Evolutionary conservation across 768 basidiomycete species (phyloP).

Genomic region (Lepiota subincarnata): DNA sequence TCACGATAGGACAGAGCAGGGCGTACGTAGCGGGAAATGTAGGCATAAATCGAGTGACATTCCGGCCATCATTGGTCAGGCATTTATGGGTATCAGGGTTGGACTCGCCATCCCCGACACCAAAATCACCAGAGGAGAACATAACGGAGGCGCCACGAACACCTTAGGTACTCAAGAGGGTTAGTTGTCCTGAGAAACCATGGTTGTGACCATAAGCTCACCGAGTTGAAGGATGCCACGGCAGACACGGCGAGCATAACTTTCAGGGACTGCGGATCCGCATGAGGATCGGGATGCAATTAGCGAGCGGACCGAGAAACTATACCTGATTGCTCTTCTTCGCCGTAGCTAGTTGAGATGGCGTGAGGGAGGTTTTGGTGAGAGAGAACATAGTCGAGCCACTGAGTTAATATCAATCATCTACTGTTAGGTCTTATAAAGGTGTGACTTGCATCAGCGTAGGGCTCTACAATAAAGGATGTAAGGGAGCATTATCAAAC

Average conservation of each 20-base stretch:
- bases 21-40: conserved; percentile 55
- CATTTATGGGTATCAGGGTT: conserved; percentile 52
- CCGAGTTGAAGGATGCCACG: conserved; percentile 60
- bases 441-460: conserved; percentile 15
- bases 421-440: not conserved
- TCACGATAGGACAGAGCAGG: not conserved
- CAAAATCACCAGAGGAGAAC: conserved; percentile 64
- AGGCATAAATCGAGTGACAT: conserved; percentile 50
- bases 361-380: conserved; percentile 48
- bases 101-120: conserved; percentile 61
- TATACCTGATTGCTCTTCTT: conserved; percentile 66
- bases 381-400: conserved; percentile 56
- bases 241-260: conserved; percentile 58
- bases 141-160: conserved; percentile 61
- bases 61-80: conserved; percentile 54
- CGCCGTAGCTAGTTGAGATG: conserved; percentile 72
- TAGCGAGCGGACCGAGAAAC: not conserved
- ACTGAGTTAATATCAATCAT: conserved; percentile 19
- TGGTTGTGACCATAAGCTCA: conserved; percentile 19
- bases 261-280: conserved; percentile 43
- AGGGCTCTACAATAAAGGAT: conserved; percentile 14
- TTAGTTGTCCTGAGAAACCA: not conserved
- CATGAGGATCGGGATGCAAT: not conserved
- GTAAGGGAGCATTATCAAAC: not conserved
- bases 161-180: conserved; percentile 34